Evolutionary conservation across 176 grass and related monocot species (phyloP).

Genomic region (Pontederia crassipes): DNA sequence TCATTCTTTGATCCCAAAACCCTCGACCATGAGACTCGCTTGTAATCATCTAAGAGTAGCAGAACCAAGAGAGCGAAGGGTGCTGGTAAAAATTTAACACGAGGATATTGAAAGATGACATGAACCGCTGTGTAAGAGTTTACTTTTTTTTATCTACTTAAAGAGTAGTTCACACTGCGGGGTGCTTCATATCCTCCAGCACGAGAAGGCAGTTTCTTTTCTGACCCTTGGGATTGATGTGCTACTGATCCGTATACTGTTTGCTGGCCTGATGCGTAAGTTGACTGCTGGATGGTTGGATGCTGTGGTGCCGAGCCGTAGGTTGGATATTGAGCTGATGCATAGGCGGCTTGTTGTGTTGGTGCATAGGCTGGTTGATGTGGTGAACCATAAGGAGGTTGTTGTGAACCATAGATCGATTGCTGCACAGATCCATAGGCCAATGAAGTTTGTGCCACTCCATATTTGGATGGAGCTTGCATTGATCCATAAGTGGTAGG

Average conservation of each 20-base stretch:
- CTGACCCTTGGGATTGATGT: conserved; percentile 4
- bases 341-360: conserved; percentile 10
- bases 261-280: too few relatives aligned
- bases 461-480: conserved; percentile 34
- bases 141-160: too few relatives aligned
- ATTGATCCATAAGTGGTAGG: conserved; percentile 33
- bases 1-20: too few relatives aligned
- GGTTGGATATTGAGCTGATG: conserved; percentile 26
- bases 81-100: too few relatives aligned
- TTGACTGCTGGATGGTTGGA: too few relatives aligned
- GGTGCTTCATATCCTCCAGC: not conserved
- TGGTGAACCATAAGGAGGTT: conserved; percentile 5
- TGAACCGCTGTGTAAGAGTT: too few relatives aligned
- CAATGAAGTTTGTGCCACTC: conserved; percentile 17
- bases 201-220: not conserved
- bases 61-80: too few relatives aligned
- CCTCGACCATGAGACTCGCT: too few relatives aligned
- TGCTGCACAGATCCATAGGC: conserved; percentile 6
- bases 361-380: conserved; percentile 27
- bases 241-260: conserved; percentile 28
- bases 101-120: too few relatives aligned
- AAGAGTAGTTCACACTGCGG: not conserved
- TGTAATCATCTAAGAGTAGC: too few relatives aligned
- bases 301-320: too few relatives aligned
- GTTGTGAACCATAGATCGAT: conserved; percentile 39